phyloP scores from a whole-genome alignment of 129 eudicot genomes.

The Artemisia tridentata region DNA sequence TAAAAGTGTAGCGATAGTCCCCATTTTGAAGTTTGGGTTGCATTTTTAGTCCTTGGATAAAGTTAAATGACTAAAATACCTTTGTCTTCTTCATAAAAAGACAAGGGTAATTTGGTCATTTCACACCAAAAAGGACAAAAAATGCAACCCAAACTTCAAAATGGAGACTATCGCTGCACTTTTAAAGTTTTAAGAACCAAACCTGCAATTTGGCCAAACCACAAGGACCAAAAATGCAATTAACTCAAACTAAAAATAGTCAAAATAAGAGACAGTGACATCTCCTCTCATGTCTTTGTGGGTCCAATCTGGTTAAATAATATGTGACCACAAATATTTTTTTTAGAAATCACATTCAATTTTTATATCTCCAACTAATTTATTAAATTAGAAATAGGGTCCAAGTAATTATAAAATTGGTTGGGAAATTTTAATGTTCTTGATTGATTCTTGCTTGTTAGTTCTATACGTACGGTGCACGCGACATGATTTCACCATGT shows the following conservation, averaged over 20 bases:
- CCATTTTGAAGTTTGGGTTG: too few species aligned
- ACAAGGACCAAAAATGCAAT: too few species aligned
- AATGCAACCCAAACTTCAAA: too few species aligned
- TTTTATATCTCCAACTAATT: slow-evolving; percentile 12
- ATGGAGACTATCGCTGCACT: too few species aligned
- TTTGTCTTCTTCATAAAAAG: too few species aligned
- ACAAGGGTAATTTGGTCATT: too few species aligned
- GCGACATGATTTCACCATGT: background rate
- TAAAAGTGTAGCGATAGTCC: too few species aligned
- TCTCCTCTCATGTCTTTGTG: slow-evolving; percentile 22
- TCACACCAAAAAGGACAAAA: too few species aligned
- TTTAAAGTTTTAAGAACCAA: too few species aligned
- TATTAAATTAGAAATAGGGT: slow-evolving; percentile 24
- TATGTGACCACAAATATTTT: slow-evolving; percentile 20
- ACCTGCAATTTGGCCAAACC: too few species aligned
- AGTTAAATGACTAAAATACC: too few species aligned
- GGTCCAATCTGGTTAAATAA: slow-evolving; percentile 18
- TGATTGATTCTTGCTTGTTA: slow-evolving; percentile 6
- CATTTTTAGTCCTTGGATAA: too few species aligned
- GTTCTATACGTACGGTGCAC: background rate
- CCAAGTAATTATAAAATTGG: slow-evolving; percentile 10
- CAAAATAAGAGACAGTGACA: slow-evolving; percentile 28
- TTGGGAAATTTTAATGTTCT: slow-evolving; percentile 20
- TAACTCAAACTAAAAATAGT: slow-evolving; percentile 22
- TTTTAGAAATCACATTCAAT: slow-evolving; percentile 12